Base-by-base conservation (phyloP, 352 stramenopile species). In the Phytophthora brassicae region DNA sequence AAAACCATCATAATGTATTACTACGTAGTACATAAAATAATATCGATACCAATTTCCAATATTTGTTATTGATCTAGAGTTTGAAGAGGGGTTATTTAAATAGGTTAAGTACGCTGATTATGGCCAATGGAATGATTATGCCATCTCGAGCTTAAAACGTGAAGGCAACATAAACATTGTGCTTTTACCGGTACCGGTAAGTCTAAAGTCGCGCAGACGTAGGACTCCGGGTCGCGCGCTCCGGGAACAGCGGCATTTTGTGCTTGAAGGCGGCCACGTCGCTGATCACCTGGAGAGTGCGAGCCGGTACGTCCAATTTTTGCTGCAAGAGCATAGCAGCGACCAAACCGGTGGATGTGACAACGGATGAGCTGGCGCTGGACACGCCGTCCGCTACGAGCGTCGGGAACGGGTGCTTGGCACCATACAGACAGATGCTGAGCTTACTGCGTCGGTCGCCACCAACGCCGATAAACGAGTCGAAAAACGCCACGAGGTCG, bases 231-330 rank as follows among this genome's bases (percentile, higher is more conserved):
- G 60, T 62, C 5, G 60, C 49, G 39, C 81, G 75, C 53, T 90
- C 81, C 0, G 79, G 81, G 59, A 90, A 92, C 6, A 92, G 62
- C 24, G 75, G 71, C 79, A 90, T 89, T 26, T 67, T 65, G 6
- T 71, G 73, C 72, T 90, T 89, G 61, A 92, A 92, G 12, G 64
- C 56, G 20, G 67, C 56, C 0, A 87, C 66, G 49, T 92, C 79
- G 19, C 45, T 53, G 36, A 90, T 89, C 42, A 71, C 13, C 29
- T 75, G 48, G 16, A 79, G 26, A 42, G 2, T 49, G 45, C 35
- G 14, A 6, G n/a, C 17, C 13, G 13, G 19, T 17, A n/a, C 9
- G 26, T 33, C 42, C n/a, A 59, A 22, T 38, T 68, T 55, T n/a
- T 66, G 38, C 22, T 79, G 57, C 36, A 88, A 43, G n/a, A 72